A percentile compares a stretch with the other conserved stretches of the same genome.
phyloP scores from a whole-genome alignment of 2,329 filamentous ascomycete genomes.

The Penicillium oxalicum region DNA sequence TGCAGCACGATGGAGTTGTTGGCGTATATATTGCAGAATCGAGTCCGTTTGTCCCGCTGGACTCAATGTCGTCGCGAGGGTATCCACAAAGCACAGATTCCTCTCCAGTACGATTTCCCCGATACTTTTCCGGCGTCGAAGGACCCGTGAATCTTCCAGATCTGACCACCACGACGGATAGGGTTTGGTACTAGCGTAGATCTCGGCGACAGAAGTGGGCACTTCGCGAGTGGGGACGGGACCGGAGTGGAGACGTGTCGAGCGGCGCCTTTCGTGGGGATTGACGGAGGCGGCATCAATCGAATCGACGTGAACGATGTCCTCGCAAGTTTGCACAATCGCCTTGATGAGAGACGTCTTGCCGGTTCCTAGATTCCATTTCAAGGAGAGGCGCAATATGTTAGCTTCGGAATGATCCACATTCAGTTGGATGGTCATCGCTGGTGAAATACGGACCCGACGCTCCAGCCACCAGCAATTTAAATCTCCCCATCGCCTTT shows the following conservation, averaged over 20 bases:
- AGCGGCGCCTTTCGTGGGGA: slow-evolving; percentile 16
- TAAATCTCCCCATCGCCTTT: slow-evolving; percentile 75
- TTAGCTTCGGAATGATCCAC: too few relatives aligned
- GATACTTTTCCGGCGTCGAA: slow-evolving; percentile 62
- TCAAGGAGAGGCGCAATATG: neutral
- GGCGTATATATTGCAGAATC: slow-evolving; percentile 67
- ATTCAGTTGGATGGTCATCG: too few relatives aligned
- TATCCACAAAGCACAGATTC: slow-evolving; percentile 92
- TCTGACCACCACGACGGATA: slow-evolving; percentile 89
- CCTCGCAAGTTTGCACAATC: slow-evolving; percentile 77
- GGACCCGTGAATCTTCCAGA: slow-evolving; percentile 57
- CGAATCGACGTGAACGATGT: slow-evolving; percentile 84
- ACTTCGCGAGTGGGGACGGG: slow-evolving; percentile 13
- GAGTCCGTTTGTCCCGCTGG: slow-evolving; percentile 50
- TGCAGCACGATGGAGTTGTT: slow-evolving; percentile 57
- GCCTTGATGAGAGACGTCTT: slow-evolving; percentile 87
- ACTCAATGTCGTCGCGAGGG: slow-evolving; percentile 55
- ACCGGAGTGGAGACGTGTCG: slow-evolving; percentile 18
- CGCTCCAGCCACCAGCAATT: slow-evolving; percentile 78
- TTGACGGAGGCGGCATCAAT: slow-evolving; percentile 34
- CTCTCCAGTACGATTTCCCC: slow-evolving; percentile 77
- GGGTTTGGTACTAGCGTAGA: slow-evolving; percentile 73
- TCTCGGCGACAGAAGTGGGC: slow-evolving; percentile 51
- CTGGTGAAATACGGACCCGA: slow-evolving; percentile 50
- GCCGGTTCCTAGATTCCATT: slow-evolving; percentile 57